Percentiles rank a stretch among this genome's conserved stretches.
These are phyloP conservation scores for Pulveroboletus sp. DNA, from an alignment of 768 basidiomycete genomes.

Conservation along the genomic window DNA sequence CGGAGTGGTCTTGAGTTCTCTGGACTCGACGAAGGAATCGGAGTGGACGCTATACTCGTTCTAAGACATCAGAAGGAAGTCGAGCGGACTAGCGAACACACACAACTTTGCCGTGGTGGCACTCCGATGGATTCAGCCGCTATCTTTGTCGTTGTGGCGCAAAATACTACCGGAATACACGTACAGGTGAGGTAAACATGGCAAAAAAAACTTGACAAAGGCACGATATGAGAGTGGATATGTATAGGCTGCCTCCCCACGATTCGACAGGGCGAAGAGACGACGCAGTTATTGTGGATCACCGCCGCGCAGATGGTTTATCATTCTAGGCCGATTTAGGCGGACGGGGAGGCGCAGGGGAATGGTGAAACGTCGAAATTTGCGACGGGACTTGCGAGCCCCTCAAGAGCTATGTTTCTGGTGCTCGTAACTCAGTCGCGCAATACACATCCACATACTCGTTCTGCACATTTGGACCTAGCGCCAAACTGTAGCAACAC, in stretches of 20 bases:
- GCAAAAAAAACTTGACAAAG: conserved; percentile 41
- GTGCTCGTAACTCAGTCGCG: no score
- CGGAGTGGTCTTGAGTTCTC: conserved; percentile 33
- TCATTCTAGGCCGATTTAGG: no score
- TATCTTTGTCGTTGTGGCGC: conserved; percentile 6
- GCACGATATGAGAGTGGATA: conserved; percentile 43
- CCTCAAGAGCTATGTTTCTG: no score
- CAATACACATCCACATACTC: no score
- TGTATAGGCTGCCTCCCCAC: background rate
- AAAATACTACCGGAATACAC: conserved; percentile 49
- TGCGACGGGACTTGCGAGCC: no score
- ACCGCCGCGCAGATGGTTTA: background rate
- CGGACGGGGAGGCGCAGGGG: no score
- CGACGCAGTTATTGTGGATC: background rate
- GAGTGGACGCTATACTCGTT: conserved; percentile 51
- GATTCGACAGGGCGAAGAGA: background rate
- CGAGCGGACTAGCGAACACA: conserved; percentile 32
- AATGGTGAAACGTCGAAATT: no score
- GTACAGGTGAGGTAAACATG: conserved; percentile 23
- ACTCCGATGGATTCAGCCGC: conserved; percentile 23
- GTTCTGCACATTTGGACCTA: background rate
- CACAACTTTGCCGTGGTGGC: conserved; percentile 19
- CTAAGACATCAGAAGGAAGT: conserved; percentile 52
- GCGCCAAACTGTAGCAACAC: no score
- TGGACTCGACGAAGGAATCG: conserved; percentile 41